Base-by-base conservation (phyloP, 1,284 basidiomycete genomes). In the Mrakiaceae sp. region DNA sequence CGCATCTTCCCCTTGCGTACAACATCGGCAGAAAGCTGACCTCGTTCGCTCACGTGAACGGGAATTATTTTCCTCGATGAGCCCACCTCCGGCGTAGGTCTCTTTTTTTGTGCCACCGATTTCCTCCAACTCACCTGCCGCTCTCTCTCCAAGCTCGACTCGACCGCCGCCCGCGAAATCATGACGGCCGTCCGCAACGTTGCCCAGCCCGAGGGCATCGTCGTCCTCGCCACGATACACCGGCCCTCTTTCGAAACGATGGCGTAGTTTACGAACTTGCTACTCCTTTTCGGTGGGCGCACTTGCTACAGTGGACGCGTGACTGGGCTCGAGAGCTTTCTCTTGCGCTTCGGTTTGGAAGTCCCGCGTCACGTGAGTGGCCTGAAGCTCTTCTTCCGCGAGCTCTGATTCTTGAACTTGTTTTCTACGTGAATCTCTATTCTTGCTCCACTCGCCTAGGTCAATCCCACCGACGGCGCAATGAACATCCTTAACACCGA, bases 61-160 rank as follows among this genome's bases (percentile, higher is more conserved):
- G 66, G 67, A 5, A 66, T 78, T 1, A 70, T 79, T n/a, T 74
- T 78, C 64, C 71, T 78, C 16, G 78, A 79, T 65, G 78, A 79
- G 68, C 77, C 77, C 0, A 77, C 75, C 3, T 68, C 66, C 4
- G 75, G 74, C 2, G 65, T 75, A 56, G 55, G 62, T 56, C 7
- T 42, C 3, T 43, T 64, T 27, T 44, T 43, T 5, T 5, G 11
- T 16, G 6, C 5, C 43, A 11, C n/a, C n/a, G n/a, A n/a, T n/a
- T n/a, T n/a, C n/a, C n/a, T n/a, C n/a, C n/a, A n/a, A 16, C 56
- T 58, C 42, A 58, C 43, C 14, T 47, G 3, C 42, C 12, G n/a
- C 3, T 48, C n/a, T 49, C 5, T 49, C n/a, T 9, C 44, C 14
- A 42, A 69, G 42, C 69, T 73, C 39, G 70, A 71, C 56, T 67